phyloP scores from a whole-genome alignment of 306 rosid species.

The Betula pendula region DNA sequence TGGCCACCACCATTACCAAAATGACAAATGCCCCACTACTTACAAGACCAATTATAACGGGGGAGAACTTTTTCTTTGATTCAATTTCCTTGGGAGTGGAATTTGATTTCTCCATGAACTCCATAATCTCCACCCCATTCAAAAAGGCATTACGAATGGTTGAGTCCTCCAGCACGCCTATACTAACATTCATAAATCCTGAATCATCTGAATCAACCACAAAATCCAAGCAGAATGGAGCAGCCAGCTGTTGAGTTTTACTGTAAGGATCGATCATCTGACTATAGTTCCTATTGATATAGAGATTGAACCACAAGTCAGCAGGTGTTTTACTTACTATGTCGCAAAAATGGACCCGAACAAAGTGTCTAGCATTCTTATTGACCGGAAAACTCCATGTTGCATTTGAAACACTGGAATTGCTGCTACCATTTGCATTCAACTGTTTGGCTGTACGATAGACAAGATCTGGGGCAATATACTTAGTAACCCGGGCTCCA shows the following conservation, averaged over 20 bases:
- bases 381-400: conserved; percentile 44
- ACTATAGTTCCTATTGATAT: background rate
- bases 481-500: background rate
- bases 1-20: conserved; percentile 2
- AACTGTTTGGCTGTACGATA: conserved; percentile 27
- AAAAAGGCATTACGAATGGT: background rate
- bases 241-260: accelerated
- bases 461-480: conserved; percentile 31
- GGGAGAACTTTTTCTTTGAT: background rate
- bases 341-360: conserved; percentile 51
- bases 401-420: background rate
- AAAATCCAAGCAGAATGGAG: conserved; percentile 36
- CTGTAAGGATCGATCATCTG: accelerated
- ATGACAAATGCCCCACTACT: conserved; percentile 31
- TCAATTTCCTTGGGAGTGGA: background rate
- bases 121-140: conserved; percentile 53
- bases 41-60: conserved; percentile 29
- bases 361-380: conserved; percentile 22
- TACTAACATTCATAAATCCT: conserved; percentile 13
- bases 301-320: background rate
- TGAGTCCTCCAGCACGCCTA: background rate
- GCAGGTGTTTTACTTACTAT: accelerated
- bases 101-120: conserved; percentile 6
- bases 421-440: accelerated
- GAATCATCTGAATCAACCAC: conserved; percentile 36